Evolutionary conservation across 1,284 basidiomycete genomes (phyloP), one percentile per base, ranked within the genome.

Genomic region (Ganoderma multipileum): DNA sequence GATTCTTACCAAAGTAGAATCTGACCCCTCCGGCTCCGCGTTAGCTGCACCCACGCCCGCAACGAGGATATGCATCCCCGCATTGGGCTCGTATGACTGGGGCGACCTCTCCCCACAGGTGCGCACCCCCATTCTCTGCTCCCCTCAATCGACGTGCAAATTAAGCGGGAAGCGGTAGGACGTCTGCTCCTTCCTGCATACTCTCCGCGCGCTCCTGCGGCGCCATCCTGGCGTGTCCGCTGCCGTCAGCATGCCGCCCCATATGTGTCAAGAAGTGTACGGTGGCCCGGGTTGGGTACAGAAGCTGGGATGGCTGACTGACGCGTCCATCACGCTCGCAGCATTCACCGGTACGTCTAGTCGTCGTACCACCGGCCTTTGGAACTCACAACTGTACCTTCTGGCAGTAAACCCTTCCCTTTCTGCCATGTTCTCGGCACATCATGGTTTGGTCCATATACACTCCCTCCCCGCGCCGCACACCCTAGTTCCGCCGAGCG

Each of bases 361-460:
- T 64, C 23, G 47, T 50, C 11, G 54, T 63, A 38, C 16, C 38
- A 55, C 36, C n/a, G 33, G n/a, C 52, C 30, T 61, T 59, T 47
- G 33, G 50, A 6, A 63, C 71, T 63, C 8, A 60, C 63, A 62
- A 23, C 38, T 39, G 28, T 68, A 52, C 20, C 67, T 28, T 68
- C 52, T 65, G 23, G 42, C 74, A 94, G 93, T 84, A 23, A 87
- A 95, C 75, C 91, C 92, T 38, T 83, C 88, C 20, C 82, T 94
- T 33, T 80, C 88, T 8, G 80, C 86, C 1, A 82, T 89, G 61
- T 97, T 96, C 79, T 92, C 95, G 44, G 87, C 90, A 7, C 90
- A 96, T 76, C 94, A 97, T 78, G 96, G 96, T 11, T 81, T 97
- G 62, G 83, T 97, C 23, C 88, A 89, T 59, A 87, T 95, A 38